These are phyloP conservation scores for Fusarium sp. DNA, from an alignment of 2,329 filamentous ascomycete species.

Conservation along the genomic window DNA sequence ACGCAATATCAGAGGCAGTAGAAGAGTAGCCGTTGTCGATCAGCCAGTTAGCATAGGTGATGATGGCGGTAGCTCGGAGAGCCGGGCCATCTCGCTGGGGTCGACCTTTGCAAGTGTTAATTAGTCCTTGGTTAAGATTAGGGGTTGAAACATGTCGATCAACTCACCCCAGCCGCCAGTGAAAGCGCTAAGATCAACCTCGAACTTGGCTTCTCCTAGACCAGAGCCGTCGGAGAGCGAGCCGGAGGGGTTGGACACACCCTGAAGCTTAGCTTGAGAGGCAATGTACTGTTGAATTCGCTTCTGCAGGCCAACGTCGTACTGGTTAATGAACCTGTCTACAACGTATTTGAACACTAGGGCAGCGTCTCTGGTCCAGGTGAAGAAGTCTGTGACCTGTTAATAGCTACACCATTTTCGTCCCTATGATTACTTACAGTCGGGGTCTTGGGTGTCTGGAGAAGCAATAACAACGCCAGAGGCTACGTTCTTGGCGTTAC, in stretches of 20 bases:
- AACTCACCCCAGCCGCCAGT: slow-evolving; percentile 73
- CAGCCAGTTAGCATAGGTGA: slow-evolving; percentile 79
- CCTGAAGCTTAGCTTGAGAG: slow-evolving; percentile 75
- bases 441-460: slow-evolving; percentile 65
- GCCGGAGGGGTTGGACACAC: slow-evolving; percentile 77
- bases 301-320: slow-evolving; percentile 69
- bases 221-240: slow-evolving; percentile 64
- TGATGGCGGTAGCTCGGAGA: slow-evolving; percentile 79
- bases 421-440: slow-evolving; percentile 61
- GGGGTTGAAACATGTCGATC: not conserved
- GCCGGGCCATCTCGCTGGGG: slow-evolving; percentile 86
- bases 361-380: slow-evolving; percentile 82
- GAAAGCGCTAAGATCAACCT: slow-evolving; percentile 73
- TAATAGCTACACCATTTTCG: not conserved
- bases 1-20: slow-evolving; percentile 69
- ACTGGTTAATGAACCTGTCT: slow-evolving; percentile 72
- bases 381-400: slow-evolving; percentile 74
- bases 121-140: slow-evolving; percentile 17
- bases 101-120: slow-evolving; percentile 60
- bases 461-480: slow-evolving; percentile 69
- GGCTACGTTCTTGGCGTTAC: slow-evolving; percentile 61
- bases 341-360: slow-evolving; percentile 77
- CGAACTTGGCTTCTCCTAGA: slow-evolving; percentile 81
- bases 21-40: slow-evolving; percentile 73
- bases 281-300: slow-evolving; percentile 77